Percentiles rank a stretch among this genome's conserved stretches.
phyloP scores from a whole-genome alignment of 1,284 basidiomycete species.

The Salmacisia buchloeana region DNA sequence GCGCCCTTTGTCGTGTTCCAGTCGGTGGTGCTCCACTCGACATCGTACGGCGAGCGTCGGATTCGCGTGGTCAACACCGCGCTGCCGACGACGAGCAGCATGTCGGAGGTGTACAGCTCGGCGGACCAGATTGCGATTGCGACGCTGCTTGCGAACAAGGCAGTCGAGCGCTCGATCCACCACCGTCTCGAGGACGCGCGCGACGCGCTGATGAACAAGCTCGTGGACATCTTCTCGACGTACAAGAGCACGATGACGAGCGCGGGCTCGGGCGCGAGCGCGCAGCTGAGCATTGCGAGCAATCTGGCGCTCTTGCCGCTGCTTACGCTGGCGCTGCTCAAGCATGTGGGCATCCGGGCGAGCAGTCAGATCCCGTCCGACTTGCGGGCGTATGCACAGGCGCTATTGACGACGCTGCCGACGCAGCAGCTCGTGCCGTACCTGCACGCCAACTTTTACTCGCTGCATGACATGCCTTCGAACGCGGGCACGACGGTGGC shows the following conservation, averaged over 20 bases:
- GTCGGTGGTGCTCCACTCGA: slow-evolving; percentile 91
- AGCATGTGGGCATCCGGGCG: slow-evolving; percentile 91
- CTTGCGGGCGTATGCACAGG: slow-evolving; percentile 89
- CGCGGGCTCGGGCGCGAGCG: slow-evolving; percentile 81
- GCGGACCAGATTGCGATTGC: slow-evolving; percentile 90
- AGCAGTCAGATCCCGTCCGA: slow-evolving; percentile 94
- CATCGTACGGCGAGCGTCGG: slow-evolving; percentile 89
- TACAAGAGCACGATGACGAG: slow-evolving; percentile 98
- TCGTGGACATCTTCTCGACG: slow-evolving; percentile 81
- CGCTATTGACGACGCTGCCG: slow-evolving; percentile 82
- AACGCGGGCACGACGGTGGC: slow-evolving; percentile 59
- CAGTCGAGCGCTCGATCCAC: slow-evolving; percentile 84
- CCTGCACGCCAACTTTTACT: slow-evolving; percentile 90
- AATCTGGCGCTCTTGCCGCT: slow-evolving; percentile 93
- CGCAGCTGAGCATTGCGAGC: slow-evolving; percentile 84
- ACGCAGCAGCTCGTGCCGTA: slow-evolving; percentile 86
- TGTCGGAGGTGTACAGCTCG: slow-evolving; percentile 89
- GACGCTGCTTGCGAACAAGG: slow-evolving; percentile 88
- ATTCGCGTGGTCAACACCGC: slow-evolving; percentile 93
- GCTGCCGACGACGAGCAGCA: slow-evolving; percentile 82
- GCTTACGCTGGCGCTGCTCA: slow-evolving; percentile 79
- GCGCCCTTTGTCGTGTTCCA: slow-evolving; percentile 91
- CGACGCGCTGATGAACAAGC: slow-evolving; percentile 80
- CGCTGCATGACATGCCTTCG: slow-evolving; percentile 89
- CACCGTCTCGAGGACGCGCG: slow-evolving; percentile 84